Percentiles rank a stretch among this genome's conserved stretches.
These are phyloP conservation scores for Pseudocercospora ulei DNA, from an alignment of 2,329 filamentous ascomycete genomes.

Conservation along the genomic window DNA sequence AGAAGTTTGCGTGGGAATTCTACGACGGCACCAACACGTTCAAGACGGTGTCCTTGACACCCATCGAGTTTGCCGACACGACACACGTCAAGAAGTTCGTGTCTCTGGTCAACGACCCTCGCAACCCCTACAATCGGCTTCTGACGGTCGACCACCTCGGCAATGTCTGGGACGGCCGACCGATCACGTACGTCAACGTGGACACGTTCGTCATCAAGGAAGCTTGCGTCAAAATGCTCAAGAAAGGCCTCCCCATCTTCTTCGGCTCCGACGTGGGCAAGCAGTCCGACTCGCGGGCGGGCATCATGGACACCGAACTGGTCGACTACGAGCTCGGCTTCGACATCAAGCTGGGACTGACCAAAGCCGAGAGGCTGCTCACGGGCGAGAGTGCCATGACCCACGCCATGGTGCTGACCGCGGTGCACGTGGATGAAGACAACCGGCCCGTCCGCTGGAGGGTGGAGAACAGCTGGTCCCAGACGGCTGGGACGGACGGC, in stretches of 20 bases:
- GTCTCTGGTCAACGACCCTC: slow-evolving; percentile 75
- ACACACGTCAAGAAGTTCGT: slow-evolving; percentile 60
- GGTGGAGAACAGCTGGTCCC: slow-evolving; percentile 80
- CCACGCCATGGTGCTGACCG: slow-evolving; percentile 85
- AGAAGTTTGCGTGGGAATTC: slow-evolving; percentile 72
- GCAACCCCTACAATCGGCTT: slow-evolving; percentile 61
- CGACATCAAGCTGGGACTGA: slow-evolving; percentile 62
- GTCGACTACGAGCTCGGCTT: slow-evolving; percentile 78
- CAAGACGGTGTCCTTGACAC: slow-evolving; percentile 54
- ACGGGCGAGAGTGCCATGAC: slow-evolving; percentile 76
- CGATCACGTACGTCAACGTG: slow-evolving; percentile 75
- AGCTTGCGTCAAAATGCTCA: slow-evolving; percentile 66
- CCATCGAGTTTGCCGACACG: slow-evolving; percentile 61
- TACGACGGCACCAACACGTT: slow-evolving; percentile 58
- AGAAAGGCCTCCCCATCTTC: slow-evolving; percentile 70
- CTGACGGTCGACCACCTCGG: slow-evolving; percentile 70
- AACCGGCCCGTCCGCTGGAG: slow-evolving; percentile 66
- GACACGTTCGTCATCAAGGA: slow-evolving; percentile 61
- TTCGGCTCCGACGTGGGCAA: slow-evolving; percentile 85
- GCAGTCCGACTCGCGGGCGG: slow-evolving; percentile 56
- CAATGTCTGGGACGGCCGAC: slow-evolving; percentile 67
- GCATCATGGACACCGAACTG: slow-evolving; percentile 71
- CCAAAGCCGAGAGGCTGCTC: slow-evolving; percentile 63
- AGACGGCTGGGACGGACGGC: slow-evolving; percentile 58
- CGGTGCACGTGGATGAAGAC: slow-evolving; percentile 62